Percentiles rank a stretch among this genome's conserved stretches.
Evolutionary conservation across 768 basidiomycete species (phyloP).

Genomic region (Hydnum rufescens): DNA sequence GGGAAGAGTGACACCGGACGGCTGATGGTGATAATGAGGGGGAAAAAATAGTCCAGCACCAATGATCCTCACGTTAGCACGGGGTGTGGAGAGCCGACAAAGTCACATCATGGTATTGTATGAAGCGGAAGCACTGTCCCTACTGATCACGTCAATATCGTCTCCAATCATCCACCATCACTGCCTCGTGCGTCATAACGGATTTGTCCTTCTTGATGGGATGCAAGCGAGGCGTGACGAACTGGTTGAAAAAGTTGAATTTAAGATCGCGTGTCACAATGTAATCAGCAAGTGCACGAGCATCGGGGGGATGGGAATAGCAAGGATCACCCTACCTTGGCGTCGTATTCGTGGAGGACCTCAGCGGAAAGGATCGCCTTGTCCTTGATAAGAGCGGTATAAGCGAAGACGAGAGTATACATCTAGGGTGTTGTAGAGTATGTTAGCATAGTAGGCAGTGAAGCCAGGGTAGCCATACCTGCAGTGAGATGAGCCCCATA

Average conservation of each 20-base stretch:
- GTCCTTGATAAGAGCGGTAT: slow-evolving; percentile 51
- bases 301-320: neutral
- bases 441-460: neutral
- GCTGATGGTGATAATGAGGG: neutral
- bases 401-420: slow-evolving; percentile 32
- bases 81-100: no score
- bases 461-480: slow-evolving; percentile 26
- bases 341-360: slow-evolving; percentile 69
- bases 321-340: slow-evolving; percentile 28
- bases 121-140: no score
- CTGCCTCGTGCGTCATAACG: slow-evolving; percentile 72
- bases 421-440: slow-evolving; percentile 20
- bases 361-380: slow-evolving; percentile 54
- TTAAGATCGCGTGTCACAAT: no score
- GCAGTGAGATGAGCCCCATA: slow-evolving; percentile 45
- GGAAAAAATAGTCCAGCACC: neutral
- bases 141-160: neutral
- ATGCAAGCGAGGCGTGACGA: slow-evolving; percentile 65
- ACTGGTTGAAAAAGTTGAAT: no score
- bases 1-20: neutral
- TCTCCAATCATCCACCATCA: slow-evolving; percentile 28
- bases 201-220: slow-evolving; percentile 58
- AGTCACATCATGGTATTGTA: no score
- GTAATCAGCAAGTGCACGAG: slow-evolving; percentile 1
- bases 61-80: neutral